Conservation (phyloP, 441 rosid genomes). For the Syzygium malaccense region DNA sequence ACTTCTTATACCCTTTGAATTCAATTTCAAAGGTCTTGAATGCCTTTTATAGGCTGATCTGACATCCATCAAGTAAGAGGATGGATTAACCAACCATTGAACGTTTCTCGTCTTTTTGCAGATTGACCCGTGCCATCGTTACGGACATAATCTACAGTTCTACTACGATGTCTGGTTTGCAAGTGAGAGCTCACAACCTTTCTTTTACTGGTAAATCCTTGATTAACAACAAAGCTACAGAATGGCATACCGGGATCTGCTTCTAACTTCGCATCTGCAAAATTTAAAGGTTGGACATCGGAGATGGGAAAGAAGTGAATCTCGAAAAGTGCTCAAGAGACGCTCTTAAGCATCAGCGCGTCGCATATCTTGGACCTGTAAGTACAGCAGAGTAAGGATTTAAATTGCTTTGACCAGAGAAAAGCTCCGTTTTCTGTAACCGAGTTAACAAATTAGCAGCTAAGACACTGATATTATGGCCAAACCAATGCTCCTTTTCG, state of each 20-base stretch:
- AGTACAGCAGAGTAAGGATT: slow-evolving; percentile 7
- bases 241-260: background rate
- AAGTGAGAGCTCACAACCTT: slow-evolving; percentile 54
- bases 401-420: background rate
- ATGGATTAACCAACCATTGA: background rate
- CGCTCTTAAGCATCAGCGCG: slow-evolving; percentile 52
- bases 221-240: background rate
- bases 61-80: background rate
- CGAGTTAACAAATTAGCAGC: background rate
- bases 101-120: slow-evolving; percentile 2
- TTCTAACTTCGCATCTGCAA: background rate
- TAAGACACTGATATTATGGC: background rate
- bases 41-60: background rate
- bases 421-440: background rate
- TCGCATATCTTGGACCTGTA: slow-evolving; percentile 83
- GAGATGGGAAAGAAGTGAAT: slow-evolving; percentile 73
- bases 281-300: slow-evolving; percentile 75
- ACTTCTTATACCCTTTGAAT: background rate
- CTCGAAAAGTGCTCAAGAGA: slow-evolving; percentile 42
- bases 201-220: slow-evolving; percentile 52
- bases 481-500: background rate
- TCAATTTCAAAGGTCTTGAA: background rate
- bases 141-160: slow-evolving; percentile 61
- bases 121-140: slow-evolving; percentile 71
- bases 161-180: slow-evolving; percentile 59